Evolutionary conservation across 2,329 filamentous ascomycete species (phyloP), one percentile per base, ranked within the genome.

Genomic region (Trichoderma endophyticum): DNA sequence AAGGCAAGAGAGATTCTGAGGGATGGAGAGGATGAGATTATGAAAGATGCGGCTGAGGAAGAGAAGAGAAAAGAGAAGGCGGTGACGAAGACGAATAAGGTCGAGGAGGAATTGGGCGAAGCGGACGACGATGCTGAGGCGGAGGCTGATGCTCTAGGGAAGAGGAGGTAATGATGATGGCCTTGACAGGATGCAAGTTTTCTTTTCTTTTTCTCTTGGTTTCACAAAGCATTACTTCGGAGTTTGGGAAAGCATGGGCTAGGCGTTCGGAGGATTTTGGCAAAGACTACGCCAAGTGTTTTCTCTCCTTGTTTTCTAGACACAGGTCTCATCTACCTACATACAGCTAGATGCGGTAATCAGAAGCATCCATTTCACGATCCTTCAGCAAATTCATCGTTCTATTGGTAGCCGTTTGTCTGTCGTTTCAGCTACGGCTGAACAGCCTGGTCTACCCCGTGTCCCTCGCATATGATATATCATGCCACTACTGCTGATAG

Each of bases 1-100:
- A 89, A 92, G 78, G 92, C 93, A 67, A 86, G 94, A 74, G 94
- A 95, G 84, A 89, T 90, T 67, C 89, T 95, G 75, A 89, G 89
- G 66, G 91, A 91, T 75, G 90, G 91, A 79, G 90, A 90, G 72
- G 80, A 89, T 59, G 86, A 87, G 73, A 85, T 90, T 64, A 85
- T 86, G 78, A 87, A 86, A 80, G 86, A 86, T 34, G 84, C 84
- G 7, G 84, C 83, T 6, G 83, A 84, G 34, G 83, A 84, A 75
- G 82, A 82, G 66, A 82, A 83, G 77, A 80, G 75, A 72, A 78
- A 77, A 65, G 80, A 81, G 28, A 81, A 81, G 74, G 70, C 26
- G 24, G 26, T 11, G n/a, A 12, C 69, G n/a, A 75, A 78, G 72
- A 74, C 74, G 54, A 77, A 61, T 67, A 79, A 75, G 59, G 82